A percentile compares a stretch with the other conserved stretches of the same genome.
Conservation (phyloP, 2,329 filamentous ascomycete genomes). For the Stemphylium lycopersici region DNA sequence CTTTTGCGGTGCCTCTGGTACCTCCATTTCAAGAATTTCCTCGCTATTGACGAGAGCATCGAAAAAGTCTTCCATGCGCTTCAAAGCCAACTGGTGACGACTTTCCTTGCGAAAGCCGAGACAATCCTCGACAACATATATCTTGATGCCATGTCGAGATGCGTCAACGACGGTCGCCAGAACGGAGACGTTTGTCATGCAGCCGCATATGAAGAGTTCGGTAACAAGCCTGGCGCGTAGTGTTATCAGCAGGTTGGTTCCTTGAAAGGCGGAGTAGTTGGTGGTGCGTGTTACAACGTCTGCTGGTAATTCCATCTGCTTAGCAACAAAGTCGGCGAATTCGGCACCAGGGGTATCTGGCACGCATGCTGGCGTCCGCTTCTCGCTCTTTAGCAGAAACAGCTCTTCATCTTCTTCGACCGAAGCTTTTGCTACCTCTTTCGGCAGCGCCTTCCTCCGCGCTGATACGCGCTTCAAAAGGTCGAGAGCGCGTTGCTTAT, state of each 20-base stretch:
- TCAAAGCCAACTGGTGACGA: constrained; percentile 73
- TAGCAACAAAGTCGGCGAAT: constrained; percentile 57
- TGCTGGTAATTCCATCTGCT: constrained; percentile 55
- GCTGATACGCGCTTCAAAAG: constrained; percentile 47
- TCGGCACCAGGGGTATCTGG: constrained; percentile 55
- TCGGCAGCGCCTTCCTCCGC: constrained; percentile 35
- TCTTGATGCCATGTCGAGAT: constrained; percentile 82
- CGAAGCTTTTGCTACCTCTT: constrained; percentile 33
- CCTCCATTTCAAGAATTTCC: constrained; percentile 59
- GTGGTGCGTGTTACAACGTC: constrained; percentile 70
- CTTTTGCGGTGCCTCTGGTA: constrained; percentile 9
- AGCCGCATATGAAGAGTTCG: constrained; percentile 86
- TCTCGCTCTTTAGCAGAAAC: constrained; percentile 50
- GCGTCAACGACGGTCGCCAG: constrained; percentile 92
- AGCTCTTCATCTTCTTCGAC: constrained; percentile 54
- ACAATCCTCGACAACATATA: constrained; percentile 87
- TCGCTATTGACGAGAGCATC: constrained; percentile 69
- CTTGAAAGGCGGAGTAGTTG: constrained; percentile 86
- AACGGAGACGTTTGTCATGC: constrained; percentile 84
- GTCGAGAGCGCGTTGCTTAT: constrained; percentile 45
- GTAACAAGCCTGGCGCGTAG: constrained; percentile 87
- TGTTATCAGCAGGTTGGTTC: constrained; percentile 73
- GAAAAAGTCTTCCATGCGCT: constrained; percentile 73
- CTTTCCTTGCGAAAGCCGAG: constrained; percentile 76
- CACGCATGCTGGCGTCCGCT: constrained; percentile 51